Evolutionary conservation across 1,139 yeast genomes (phyloP), one percentile per base, ranked within the genome.

Genomic region (Kurtzmaniella quercitrusa): DNA sequence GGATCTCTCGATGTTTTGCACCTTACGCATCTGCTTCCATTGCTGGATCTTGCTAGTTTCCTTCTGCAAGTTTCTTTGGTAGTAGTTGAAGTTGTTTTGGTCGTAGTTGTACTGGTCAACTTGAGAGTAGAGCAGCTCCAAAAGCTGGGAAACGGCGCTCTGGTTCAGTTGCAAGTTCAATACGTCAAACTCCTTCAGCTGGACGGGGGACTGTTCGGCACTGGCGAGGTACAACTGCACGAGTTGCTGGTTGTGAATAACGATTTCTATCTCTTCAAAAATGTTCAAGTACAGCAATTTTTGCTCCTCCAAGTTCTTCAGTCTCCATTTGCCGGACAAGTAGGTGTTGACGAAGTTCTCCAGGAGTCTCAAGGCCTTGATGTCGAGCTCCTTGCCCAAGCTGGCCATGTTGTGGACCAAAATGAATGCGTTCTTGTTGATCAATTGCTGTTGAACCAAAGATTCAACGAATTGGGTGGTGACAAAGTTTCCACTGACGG

Each of bases 91-190:
- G 66, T 84, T 86, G 54, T 85, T 84, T 62, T 86, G 88, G 59
- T 86, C 94, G 58, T 83, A 83, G 67, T 84, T 84, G 69, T 81
- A 82, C 41, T 85, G 82, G 62, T 89, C 95, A 39, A 86, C 78
- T 44, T 89, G 81, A 46, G 84, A 85, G 58, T 83, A 77, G 55
- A 89, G 73, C 40, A 79, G 78, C 59, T 87, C 95, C 50, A 85
- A 77, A 54, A 73, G 67, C 55, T 72, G 76, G 19, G 75, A 67
- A 39, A 75, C 70, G 48, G 68, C 70, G 52, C 68, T 67, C 47
- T 70, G 74, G 59, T 71, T 71, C 27, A 76, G 67, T 36, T 71
- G 62, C 52, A 73, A 68, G 54, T 68, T 69, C 52, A 73, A 66
- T 42, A 66, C 61, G 46, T 70, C 75, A 46, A 63, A 68, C 43